A percentile compares a stretch with the other conserved stretches of the same genome.
phyloP scores from a whole-genome alignment of 768 basidiomycete genomes.

The Gautieria morchelliformis region DNA sequence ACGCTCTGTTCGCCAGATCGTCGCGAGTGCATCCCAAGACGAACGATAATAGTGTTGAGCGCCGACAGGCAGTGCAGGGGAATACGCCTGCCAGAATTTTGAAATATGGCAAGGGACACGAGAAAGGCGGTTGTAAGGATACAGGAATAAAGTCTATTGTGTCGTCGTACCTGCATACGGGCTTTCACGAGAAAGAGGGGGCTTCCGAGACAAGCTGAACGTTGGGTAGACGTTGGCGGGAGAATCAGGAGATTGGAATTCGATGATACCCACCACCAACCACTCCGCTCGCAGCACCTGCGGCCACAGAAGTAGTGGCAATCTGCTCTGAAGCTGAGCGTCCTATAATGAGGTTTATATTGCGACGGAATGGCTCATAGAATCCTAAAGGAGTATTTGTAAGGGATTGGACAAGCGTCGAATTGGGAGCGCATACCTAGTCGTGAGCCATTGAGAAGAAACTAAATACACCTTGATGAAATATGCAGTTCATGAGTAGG shows the following conservation, averaged over 20 bases:
- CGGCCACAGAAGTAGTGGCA: slow-evolving; percentile 67
- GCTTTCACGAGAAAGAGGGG: slow-evolving; percentile 95
- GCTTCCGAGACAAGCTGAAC: slow-evolving; percentile 65
- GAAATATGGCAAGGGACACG: background rate
- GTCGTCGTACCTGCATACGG: slow-evolving; percentile 71
- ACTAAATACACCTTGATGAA: slow-evolving; percentile 33
- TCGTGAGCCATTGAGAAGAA: slow-evolving; percentile 85
- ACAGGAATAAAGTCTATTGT: background rate
- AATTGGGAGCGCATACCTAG: slow-evolving; percentile 41
- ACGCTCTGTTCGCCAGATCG: slow-evolving; percentile 72
- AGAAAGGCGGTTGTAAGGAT: background rate
- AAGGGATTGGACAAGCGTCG: background rate
- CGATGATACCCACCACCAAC: slow-evolving; percentile 58
- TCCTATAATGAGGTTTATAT: slow-evolving; percentile 62
- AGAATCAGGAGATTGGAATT: background rate
- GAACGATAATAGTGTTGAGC: slow-evolving; percentile 87
- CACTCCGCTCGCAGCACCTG: slow-evolving; percentile 85
- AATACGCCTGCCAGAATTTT: slow-evolving; percentile 60
- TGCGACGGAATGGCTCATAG: slow-evolving; percentile 82
- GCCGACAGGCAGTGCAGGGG: slow-evolving; percentile 88
- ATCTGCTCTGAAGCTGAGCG: slow-evolving; percentile 53
- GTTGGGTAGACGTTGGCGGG: background rate
- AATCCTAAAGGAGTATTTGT: slow-evolving; percentile 48
- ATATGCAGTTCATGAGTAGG: background rate
- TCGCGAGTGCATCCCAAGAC: slow-evolving; percentile 70